Evolutionary conservation across 1,284 basidiomycete genomes (phyloP), one percentile per base, ranked within the genome.

Genomic region (Pyrrhoderma lamaoense): DNA sequence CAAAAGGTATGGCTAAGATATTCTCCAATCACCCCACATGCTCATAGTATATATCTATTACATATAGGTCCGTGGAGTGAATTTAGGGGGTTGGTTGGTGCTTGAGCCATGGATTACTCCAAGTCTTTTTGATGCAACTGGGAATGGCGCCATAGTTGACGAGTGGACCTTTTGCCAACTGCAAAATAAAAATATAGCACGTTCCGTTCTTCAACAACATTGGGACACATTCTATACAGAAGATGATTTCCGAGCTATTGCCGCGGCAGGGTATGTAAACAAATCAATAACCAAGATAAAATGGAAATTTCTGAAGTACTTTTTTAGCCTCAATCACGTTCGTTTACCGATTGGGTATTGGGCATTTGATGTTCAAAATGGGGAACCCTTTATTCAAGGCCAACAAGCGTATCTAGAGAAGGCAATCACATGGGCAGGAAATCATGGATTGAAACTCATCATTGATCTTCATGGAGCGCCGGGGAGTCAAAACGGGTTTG

Each of bases 341-440:
- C 80, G 93, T 36, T 69, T 96, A 37, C 93, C 93, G 2, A 89
- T 96, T 56, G 89, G 89, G 19, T 92, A 85, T 65, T 96, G 93
- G 93, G 93, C 93, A 1, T 92, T 89, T 59, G 88, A 93, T 49
- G 80, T 89, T 19, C 76, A 77, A n/a, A 70, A 70, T 2, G 90
- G 85, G 8, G 91, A 95, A 61, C 92, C 91, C 0, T 96, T 81
- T 68, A 79, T 92, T 57, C 80, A 85, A 70, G 89, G 91, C 16
- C 87, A 90, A 64, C 67, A 84, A 43, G 73, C 80, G n/a, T 90
- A 87, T 67, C 68, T 89, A n/a, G 62, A 72, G 55, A 75, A 79
- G 45, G 93, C 91, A 0, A 77, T 91, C 40, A 67, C 65, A 2
- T 96, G 93, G 93, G 90, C 91, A 2, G 62, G 70, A 18, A 77